Evolutionary conservation across 164 flowering plant species (phyloP).

Genomic region (Macadamia integrifolia): DNA sequence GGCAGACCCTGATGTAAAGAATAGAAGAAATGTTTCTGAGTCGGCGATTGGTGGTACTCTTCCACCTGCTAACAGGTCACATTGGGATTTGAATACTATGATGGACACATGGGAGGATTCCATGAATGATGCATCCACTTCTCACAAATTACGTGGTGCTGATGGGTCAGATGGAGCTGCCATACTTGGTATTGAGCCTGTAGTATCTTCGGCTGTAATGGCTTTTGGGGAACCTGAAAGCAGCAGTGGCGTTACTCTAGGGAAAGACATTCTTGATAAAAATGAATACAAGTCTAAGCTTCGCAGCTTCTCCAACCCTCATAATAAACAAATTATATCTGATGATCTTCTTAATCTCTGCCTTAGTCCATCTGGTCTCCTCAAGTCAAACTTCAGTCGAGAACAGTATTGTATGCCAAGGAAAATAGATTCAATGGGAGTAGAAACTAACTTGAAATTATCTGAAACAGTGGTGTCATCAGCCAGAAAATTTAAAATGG

Average conservation of each 20-base stretch:
- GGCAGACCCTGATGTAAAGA: constrained; percentile 8
- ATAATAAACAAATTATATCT: constrained; percentile 8
- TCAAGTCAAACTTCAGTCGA: constrained; percentile 1
- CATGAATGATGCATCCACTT: constrained; percentile 10
- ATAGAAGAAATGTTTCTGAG: constrained; percentile 1
- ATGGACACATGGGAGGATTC: constrained; percentile 68
- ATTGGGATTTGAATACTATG: constrained; percentile 68
- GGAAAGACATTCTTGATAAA: constrained; percentile 12
- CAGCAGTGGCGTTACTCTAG: constrained; percentile 6
- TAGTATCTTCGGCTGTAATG: constrained; percentile 6
- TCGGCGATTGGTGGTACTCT: constrained; percentile 4
- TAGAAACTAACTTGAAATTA: constrained; percentile 7
- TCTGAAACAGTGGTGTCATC: constrained; percentile 3
- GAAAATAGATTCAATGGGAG: constrained; percentile 11
- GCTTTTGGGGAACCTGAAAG: constrained; percentile 9
- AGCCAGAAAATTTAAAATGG: constrained; percentile 5
- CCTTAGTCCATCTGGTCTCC: constrained; percentile 25
- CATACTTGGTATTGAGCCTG: constrained; percentile 14
- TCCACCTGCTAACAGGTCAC: constrained; percentile 36
- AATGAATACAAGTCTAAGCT: constrained; percentile 6
- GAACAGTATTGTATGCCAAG: constrained; percentile 11
- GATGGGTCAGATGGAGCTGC: constrained; percentile 3
- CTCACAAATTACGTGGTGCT: constrained; percentile 8
- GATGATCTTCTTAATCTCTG: constrained; percentile 31
- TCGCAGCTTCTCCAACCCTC: constrained; percentile 1